phyloP scores from a whole-genome alignment of 163 green algal species.

The Picocystis sp. region DNA sequence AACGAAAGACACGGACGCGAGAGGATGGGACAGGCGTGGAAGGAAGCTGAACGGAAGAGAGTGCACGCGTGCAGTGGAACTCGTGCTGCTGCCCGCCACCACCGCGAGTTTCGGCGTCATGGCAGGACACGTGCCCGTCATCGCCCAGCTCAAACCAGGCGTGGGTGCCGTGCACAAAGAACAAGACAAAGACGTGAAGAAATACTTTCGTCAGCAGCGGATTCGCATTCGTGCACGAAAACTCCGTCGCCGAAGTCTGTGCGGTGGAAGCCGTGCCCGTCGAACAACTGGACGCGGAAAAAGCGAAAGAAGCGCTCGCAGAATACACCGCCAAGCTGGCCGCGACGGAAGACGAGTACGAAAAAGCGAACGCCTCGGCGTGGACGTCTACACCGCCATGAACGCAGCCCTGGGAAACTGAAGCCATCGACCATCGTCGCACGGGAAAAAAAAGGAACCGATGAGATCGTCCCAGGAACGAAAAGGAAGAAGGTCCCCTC shows the following conservation, averaged over 20 bases:
- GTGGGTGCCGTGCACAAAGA: conserved; percentile 76
- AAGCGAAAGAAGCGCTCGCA: conserved; percentile 55
- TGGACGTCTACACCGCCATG: conserved; percentile 93
- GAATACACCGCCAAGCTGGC: conserved; percentile 59
- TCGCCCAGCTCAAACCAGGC: conserved; percentile 86
- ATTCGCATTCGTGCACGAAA: conserved; percentile 94
- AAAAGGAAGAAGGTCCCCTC: too few species aligned
- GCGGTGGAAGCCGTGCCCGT: conserved; percentile 84
- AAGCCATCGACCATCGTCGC: too few species aligned
- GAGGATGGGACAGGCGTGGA: too few species aligned
- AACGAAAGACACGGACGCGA: too few species aligned
- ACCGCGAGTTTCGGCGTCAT: conserved; percentile 97
- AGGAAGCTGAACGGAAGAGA: too few species aligned
- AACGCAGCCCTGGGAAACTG: conserved; percentile 43
- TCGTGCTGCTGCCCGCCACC: conserved; percentile 49
- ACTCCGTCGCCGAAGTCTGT: conserved; percentile 70
- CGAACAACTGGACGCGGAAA: conserved; percentile 68
- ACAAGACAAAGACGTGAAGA: conserved; percentile 69
- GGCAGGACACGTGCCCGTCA: conserved; percentile 89
- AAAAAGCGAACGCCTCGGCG: conserved; percentile 78
- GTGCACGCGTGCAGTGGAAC: too few species aligned
- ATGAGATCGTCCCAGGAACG: too few species aligned
- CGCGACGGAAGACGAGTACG: conserved; percentile 69
- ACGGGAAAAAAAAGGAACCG: too few species aligned
- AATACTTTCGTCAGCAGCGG: conserved; percentile 75